Conservation (phyloP, 2,329 filamentous ascomycete species). For the Nemania diffusa region DNA sequence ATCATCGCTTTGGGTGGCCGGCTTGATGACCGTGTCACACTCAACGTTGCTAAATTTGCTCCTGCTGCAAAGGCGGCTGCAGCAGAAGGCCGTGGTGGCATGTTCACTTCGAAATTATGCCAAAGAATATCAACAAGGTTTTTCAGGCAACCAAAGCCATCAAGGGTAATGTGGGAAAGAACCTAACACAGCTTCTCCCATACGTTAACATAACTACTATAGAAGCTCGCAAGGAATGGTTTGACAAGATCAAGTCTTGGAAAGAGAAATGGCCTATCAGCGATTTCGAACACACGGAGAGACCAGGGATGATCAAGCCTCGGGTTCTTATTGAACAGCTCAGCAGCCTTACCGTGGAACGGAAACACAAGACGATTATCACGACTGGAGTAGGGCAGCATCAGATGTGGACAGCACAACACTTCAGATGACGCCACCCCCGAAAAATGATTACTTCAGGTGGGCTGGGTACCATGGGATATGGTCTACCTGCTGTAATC, state of each 20-base stretch:
- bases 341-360: slow-evolving; percentile 86
- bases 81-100: slow-evolving; percentile 86
- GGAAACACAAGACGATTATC: slow-evolving; percentile 79
- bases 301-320: slow-evolving; percentile 99
- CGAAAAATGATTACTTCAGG: slow-evolving; percentile 84
- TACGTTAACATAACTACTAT: slow-evolving; percentile 53
- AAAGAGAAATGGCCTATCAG: slow-evolving; percentile 90
- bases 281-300: slow-evolving; percentile 88
- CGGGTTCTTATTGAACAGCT: slow-evolving; percentile 92
- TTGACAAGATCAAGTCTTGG: slow-evolving; percentile 90
- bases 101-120: slow-evolving; percentile 99
- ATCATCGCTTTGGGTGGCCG: slow-evolving; percentile 93
- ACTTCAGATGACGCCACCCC: slow-evolving; percentile 69
- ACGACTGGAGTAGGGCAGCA: slow-evolving; percentile 96
- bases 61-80: slow-evolving; percentile 90
- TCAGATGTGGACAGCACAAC: slow-evolving; percentile 98
- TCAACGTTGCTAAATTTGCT: slow-evolving; percentile 84
- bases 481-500: slow-evolving; percentile 16
- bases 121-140: slow-evolving; percentile 99
- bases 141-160: slow-evolving; percentile 95
- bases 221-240: slow-evolving; percentile 82
- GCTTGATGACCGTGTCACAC: slow-evolving; percentile 95
- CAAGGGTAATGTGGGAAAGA: slow-evolving; percentile 69
- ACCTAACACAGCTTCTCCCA: slow-evolving; percentile 20
- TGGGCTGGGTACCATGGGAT: slow-evolving; percentile 55